Base-by-base conservation (phyloP, 2,329 filamentous ascomycete species). In the Neobulgaria alba region DNA sequence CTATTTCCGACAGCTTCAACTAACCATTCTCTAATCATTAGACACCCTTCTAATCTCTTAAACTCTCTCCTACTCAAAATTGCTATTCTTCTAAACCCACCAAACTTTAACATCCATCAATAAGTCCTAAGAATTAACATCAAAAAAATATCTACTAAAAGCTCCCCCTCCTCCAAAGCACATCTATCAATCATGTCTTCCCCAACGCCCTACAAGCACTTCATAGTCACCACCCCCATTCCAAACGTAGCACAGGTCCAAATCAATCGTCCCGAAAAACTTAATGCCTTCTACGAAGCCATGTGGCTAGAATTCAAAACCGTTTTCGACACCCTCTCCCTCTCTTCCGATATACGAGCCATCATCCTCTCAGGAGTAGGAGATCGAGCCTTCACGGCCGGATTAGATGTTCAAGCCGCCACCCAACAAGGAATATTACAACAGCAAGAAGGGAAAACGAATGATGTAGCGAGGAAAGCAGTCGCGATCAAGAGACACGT, bases 201-300 rank as follows among this genome's bases (percentile, higher is more conserved):
- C 23, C 7, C 7, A 7, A n/a, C 38, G 9, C 32, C 21, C 15
- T 56, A 56, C 45, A 44, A 52, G 19, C 42, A 58, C 39, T 57
- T 57, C 72, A 77, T 79, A 50, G 70, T 93, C 52, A 77, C 74
- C n/a, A 79, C 78, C 31, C 85, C 88, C 0, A 57, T 66, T 29
- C 72, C 81, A 56, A 79, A 79, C 66, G 81, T 95, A 36, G 85
- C 81, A n/a, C 86, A 94, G 61, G 83, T 96, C 44, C 82, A 95
- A 65, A 94, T 94, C 65, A 89, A 93, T 67, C 77, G 89, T 1
- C 78, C 89, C 1, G 64, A 77, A 51, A 95, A 94, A 67, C 68
- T 95, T 61, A 96, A 96, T 62, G 79, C 89, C 49, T 95, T 95
- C 62, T 73, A 78, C 51, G 79, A 86, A 60, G 67, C 76, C 39